phyloP scores from a whole-genome alignment of 495 filamentous ascomycete species.

The Amniculicola lignicola region DNA sequence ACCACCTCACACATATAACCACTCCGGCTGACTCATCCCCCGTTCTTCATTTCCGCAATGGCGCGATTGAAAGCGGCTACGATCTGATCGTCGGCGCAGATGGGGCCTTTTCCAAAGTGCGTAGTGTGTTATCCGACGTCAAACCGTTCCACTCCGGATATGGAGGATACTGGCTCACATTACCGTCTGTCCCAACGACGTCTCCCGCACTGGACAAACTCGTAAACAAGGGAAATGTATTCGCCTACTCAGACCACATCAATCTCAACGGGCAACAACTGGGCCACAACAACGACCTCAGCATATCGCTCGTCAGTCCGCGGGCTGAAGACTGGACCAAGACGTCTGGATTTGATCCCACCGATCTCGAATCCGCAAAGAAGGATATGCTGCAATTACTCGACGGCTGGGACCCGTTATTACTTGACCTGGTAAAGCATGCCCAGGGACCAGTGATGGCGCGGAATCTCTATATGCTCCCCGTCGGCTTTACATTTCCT shows the following conservation, averaged over 20 bases:
- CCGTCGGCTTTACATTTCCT: slow-evolving; percentile 51
- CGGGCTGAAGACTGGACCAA: slow-evolving; percentile 44
- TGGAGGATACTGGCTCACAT: slow-evolving; percentile 28
- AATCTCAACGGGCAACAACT: slow-evolving; percentile 47
- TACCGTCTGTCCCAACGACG: slow-evolving; percentile 34
- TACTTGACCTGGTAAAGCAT: slow-evolving; percentile 15
- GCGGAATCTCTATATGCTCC: slow-evolving; percentile 50
- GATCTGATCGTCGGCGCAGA: slow-evolving; percentile 61
- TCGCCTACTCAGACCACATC: slow-evolving; percentile 44
- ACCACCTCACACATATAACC: slow-evolving; percentile 19
- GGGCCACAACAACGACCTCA: slow-evolving; percentile 48
- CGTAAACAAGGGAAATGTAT: slow-evolving; percentile 48
- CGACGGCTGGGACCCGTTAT: slow-evolving; percentile 32
- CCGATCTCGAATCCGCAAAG: slow-evolving; percentile 6
- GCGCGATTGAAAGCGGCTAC: slow-evolving; percentile 37
- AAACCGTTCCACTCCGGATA: slow-evolving; percentile 52
- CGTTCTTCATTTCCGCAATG: slow-evolving; percentile 34
- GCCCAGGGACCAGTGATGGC: slow-evolving; percentile 1
- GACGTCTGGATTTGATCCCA: slow-evolving; percentile 36
- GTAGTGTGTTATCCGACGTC: slow-evolving; percentile 47
- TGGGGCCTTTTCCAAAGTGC: slow-evolving; percentile 57
- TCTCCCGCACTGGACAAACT: slow-evolving; percentile 42
- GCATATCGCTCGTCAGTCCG: slow-evolving; percentile 36
- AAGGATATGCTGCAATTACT: slow-evolving; percentile 15
- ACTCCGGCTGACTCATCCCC: slow-evolving; percentile 24